These are phyloP conservation scores for Erythrophleum ivorense DNA, from an alignment of 331 rosid genomes.

Conservation along the genomic window DNA sequence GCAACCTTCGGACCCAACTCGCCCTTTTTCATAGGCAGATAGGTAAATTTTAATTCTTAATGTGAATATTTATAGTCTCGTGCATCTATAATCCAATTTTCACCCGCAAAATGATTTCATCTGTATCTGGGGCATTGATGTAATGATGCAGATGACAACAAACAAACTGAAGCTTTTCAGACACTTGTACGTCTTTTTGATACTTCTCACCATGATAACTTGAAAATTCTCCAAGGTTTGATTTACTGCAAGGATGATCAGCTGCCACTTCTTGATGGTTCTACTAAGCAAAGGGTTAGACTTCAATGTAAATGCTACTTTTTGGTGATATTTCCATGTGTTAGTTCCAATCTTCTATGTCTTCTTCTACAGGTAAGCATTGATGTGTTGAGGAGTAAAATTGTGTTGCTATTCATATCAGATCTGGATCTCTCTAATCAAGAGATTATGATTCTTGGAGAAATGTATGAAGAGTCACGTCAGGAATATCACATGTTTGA, in stretches of 20 bases:
- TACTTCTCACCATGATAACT: conserved; percentile 55
- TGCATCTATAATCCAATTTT: neutral
- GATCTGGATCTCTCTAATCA: conserved; percentile 46
- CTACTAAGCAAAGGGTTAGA: conserved; percentile 60
- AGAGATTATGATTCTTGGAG: conserved; percentile 51
- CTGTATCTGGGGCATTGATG: neutral
- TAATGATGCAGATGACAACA: conserved; percentile 53
- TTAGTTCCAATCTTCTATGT: neutral
- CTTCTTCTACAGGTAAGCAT: conserved; percentile 52
- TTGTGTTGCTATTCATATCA: conserved; percentile 60
- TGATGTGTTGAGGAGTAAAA: conserved; percentile 57
- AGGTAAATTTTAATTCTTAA: neutral
- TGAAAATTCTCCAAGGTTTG: conserved; percentile 50
- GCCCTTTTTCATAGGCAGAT: conserved; percentile 47
- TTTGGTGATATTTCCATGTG: neutral
- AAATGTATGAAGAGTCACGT: conserved; percentile 58
- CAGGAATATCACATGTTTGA: conserved; percentile 38
- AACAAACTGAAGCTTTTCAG: conserved; percentile 49
- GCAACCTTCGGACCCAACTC: conserved; percentile 66
- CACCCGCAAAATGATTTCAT: neutral
- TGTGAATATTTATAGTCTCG: neutral
- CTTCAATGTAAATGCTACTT: neutral
- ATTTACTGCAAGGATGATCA: conserved; percentile 50
- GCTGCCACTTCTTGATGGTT: conserved; percentile 60
- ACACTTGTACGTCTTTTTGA: conserved; percentile 43